Base-by-base conservation (phyloP, 148 eudicot species). In the Fagopyrum tataricum region DNA sequence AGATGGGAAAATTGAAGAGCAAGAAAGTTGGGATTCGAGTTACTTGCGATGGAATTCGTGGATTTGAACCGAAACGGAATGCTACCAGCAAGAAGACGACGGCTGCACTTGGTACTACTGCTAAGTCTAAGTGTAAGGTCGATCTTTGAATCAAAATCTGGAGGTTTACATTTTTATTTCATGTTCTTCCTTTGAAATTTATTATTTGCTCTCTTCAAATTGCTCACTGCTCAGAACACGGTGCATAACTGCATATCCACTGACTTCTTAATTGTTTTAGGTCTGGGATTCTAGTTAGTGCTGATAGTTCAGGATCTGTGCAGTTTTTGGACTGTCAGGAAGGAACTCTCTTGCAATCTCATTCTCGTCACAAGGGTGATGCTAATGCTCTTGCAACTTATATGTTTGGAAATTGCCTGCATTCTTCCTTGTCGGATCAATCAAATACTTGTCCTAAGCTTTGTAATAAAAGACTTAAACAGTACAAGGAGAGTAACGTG, bases 271-370 rank as follows among this genome's bases (percentile, higher is more conserved):
- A 69, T 18, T 43, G 74, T 58, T 67, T 81, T 83, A 95, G 98
- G 81, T 77, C 85, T 75, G 92, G 91, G 39, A 86, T 82, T 9
- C 91, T 95, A 77, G 98, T 88, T 40, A 95, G 96, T 86, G 97
- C 82, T 37, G 98, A 95, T 87, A 95, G 98, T 79, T 85, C 82
- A 13, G 97, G 98, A 12, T 87, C 89, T 82, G 96, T 95, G 72
- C 96, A 90, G 83, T 95, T 95, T 81, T 95, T 97, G 97, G 98
- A 91, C 71, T 76, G 81, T 78, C 84, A 78, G 72, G 87, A 82
- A 75, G 98, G 98, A 73, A 89, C 97, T 72, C 97, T 95, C 72
- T 79, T 91, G 85, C 91, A 91, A 80, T 87, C 89, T 2, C 96
- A 87, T 81, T 85, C 96, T 59, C 79, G 78, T 83, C 98, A 95